Evolutionary conservation across 116 monocot species (phyloP), one percentile per base, ranked within the genome.

Genomic region (Dioscorea cayenensis): DNA sequence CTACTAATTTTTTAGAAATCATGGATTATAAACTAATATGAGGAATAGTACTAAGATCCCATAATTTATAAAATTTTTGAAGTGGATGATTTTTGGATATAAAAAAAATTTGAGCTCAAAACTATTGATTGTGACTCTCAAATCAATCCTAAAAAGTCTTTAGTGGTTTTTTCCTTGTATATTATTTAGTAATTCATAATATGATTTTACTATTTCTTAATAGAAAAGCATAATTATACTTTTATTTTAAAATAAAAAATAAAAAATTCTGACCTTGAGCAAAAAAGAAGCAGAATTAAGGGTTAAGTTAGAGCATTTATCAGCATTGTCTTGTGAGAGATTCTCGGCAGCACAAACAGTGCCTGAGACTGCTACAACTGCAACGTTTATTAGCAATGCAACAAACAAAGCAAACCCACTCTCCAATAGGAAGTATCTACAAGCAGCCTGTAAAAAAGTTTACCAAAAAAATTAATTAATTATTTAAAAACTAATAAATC

Each of bases 271-370:
- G 17, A 78, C 78, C 66, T 73, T 60, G 36, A 78, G 78, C 18
- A 78, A 55, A 49, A 73, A 78, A 28, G 65, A 21, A 0, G 78
- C 72, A 0, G 78, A 72, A 51, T 72, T 27, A 18, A 78, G 78
- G 32, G 67, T 73, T 17, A 78, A 48, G 14, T 78, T 28, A 14
- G 36, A 49, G 67, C 78, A 78, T 36, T 32, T 32, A 7, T 71
- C 77, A 2, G 71, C 58, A 51, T 67, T 38, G 18, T 66, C 72
- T 18, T 16, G 18, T 4, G 78, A 67, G 60, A 78, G 66, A 62
- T 72, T 27, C 3, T 66, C 61, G 12, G 28, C 68, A 20, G 48
- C 23, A 73, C 77, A 82, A 19, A 82, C 70, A 6, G 73, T 71
- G 49, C 69, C 69, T 7, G 51, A 27, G n/a, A 69, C 69, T 13